phyloP scores from a whole-genome alignment of 306 rosid species.

The Purshia tridentata region DNA sequence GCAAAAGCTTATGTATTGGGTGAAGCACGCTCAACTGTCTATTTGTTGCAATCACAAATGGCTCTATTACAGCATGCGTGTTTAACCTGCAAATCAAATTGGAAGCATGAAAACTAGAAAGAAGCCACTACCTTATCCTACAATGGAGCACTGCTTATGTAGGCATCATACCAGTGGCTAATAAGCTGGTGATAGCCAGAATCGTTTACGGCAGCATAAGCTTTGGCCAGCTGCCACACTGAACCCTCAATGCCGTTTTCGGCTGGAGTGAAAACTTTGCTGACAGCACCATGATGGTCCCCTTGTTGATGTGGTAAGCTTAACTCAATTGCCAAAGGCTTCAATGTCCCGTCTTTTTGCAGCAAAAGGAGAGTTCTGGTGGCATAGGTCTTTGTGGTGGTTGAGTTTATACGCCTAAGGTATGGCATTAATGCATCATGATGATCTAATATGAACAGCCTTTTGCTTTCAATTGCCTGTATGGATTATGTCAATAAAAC shows the following conservation, averaged over 20 bases:
- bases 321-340: conserved; percentile 84
- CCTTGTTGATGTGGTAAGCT: conserved; percentile 96
- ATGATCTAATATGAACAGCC: conserved; percentile 74
- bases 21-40: conserved; percentile 81
- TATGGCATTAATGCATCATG: conserved; percentile 84
- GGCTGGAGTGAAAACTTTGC: conserved; percentile 70
- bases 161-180: conserved; percentile 77
- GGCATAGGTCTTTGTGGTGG: conserved; percentile 76
- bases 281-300: conserved; percentile 60
- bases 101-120: conserved; percentile 13
- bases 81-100: conserved; percentile 55
- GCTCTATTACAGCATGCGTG: conserved; percentile 96
- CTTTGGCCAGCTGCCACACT: conserved; percentile 91
- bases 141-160: not conserved
- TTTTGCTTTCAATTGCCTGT: conserved; percentile 66
- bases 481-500: not conserved
- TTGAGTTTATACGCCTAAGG: conserved; percentile 75
- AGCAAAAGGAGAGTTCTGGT: conserved; percentile 74
- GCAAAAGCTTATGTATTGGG: conserved; percentile 79
- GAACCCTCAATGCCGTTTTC: conserved; percentile 58
- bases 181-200: conserved; percentile 93
- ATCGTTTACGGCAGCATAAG: conserved; percentile 84
- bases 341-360: conserved; percentile 73
- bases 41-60: conserved; percentile 78
- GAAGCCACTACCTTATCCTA: conserved; percentile 8